These are phyloP conservation scores for Curvularia hawaiiensis DNA, from an alignment of 2,329 filamentous ascomycete genomes.

Conservation along the genomic window DNA sequence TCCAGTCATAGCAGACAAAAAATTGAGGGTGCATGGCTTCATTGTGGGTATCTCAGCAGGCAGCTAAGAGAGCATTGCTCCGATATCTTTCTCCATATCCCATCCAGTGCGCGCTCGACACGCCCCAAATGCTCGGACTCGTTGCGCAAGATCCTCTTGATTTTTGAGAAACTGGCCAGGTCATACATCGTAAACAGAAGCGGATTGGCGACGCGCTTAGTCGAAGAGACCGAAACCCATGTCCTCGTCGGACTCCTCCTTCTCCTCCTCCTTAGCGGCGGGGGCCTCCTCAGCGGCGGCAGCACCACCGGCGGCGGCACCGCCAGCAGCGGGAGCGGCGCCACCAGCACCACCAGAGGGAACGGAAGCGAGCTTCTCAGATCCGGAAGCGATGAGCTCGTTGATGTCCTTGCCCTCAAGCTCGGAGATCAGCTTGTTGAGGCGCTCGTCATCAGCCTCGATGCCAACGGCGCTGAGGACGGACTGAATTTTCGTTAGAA, in stretches of 20 bases:
- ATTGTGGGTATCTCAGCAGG: slow-evolving; percentile 42
- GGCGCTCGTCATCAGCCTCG: slow-evolving; percentile 85
- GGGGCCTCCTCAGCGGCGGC: slow-evolving; percentile 51
- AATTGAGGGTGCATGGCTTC: slow-evolving; percentile 44
- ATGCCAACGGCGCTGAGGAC: slow-evolving; percentile 95
- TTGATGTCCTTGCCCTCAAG: slow-evolving; percentile 90
- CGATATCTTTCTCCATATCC: slow-evolving; percentile 27
- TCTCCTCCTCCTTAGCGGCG: slow-evolving; percentile 74
- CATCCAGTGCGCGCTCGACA: slow-evolving; percentile 44
- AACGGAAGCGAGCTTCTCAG: slow-evolving; percentile 94
- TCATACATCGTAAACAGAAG: slow-evolving; percentile 36
- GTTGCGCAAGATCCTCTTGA: slow-evolving; percentile 41
- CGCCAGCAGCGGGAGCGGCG: slow-evolving; percentile 66
- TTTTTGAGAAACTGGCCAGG: slow-evolving; percentile 34
- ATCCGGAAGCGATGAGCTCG: slow-evolving; percentile 92
- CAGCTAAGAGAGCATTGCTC: slow-evolving; percentile 26
- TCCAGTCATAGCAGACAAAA: background rate
- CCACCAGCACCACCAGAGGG: slow-evolving; percentile 85
- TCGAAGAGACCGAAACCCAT: slow-evolving; percentile 79
- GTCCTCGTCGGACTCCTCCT: slow-evolving; percentile 75
- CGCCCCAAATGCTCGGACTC: slow-evolving; percentile 41
- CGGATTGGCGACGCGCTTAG: slow-evolving; percentile 48
- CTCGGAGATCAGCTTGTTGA: slow-evolving; percentile 86
- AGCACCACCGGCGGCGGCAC: slow-evolving; percentile 69
- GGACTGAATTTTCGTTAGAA: slow-evolving; percentile 57